Percentiles rank a stretch among this genome's conserved stretches.
phyloP scores from a whole-genome alignment of 495 filamentous ascomycete species.

The Margaritispora aquatica region DNA sequence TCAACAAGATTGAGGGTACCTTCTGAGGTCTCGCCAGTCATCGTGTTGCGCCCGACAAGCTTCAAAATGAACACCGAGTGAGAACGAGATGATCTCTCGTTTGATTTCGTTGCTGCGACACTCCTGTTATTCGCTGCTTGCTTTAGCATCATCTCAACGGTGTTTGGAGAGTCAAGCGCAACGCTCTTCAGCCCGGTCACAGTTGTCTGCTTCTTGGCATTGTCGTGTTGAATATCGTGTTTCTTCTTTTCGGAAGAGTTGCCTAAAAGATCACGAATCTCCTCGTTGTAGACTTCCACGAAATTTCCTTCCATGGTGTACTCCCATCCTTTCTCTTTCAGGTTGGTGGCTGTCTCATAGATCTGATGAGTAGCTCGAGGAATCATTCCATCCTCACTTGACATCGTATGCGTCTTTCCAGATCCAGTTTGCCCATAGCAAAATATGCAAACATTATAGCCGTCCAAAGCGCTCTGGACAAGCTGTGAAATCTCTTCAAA shows the following conservation, averaged over 20 bases:
- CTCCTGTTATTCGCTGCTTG: constrained; percentile 78
- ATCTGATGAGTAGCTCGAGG: constrained; percentile 89
- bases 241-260: constrained; percentile 73
- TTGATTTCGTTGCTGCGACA: constrained; percentile 93
- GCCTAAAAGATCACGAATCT: constrained; percentile 86
- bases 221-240: constrained; percentile 88
- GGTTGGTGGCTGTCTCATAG: constrained; percentile 71
- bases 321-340: constrained; percentile 88
- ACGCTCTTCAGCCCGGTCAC: constrained; percentile 83
- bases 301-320: constrained; percentile 95
- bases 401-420: constrained; percentile 97
- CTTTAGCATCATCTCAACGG: constrained; percentile 71
- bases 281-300: constrained; percentile 99
- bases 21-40: constrained; percentile 79
- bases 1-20: constrained; percentile 96
- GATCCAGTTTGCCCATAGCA: constrained; percentile 98
- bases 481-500: constrained; percentile 98
- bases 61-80: constrained; percentile 97
- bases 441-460: constrained; percentile 99
- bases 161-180: constrained; percentile 65
- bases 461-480: constrained; percentile 92
- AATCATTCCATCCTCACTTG: constrained; percentile 89
- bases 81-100: constrained; percentile 86
- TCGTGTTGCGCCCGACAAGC: constrained; percentile 71
- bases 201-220: constrained; percentile 69